phyloP scores from a whole-genome alignment of 176 grass and related monocot species.

The Microstegium vimineum region DNA sequence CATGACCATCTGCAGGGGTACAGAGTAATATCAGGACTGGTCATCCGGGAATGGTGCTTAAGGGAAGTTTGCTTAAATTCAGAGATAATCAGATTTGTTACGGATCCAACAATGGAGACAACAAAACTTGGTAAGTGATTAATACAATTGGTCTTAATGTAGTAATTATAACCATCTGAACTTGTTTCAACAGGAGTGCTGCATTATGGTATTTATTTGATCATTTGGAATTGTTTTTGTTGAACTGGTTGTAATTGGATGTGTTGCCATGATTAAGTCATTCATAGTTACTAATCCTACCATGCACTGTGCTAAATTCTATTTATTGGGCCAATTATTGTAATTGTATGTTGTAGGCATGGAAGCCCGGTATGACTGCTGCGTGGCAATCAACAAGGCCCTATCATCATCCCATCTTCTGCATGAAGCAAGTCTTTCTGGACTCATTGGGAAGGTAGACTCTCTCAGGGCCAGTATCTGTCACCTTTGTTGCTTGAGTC shows the following conservation, averaged over 20 bases:
- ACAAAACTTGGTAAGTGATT: constrained; percentile 65
- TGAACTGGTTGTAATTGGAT: not conserved
- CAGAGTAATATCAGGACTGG: constrained; percentile 63
- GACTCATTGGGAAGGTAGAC: constrained; percentile 62
- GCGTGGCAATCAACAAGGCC: constrained; percentile 66
- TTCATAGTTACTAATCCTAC: not conserved
- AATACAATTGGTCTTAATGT: not conserved
- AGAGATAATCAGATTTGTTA: constrained; percentile 76
- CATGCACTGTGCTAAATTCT: not conserved
- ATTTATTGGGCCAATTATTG: not conserved
- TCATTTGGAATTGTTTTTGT: not conserved
- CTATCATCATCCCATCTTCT: constrained; percentile 64
- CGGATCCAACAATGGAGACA: constrained; percentile 57
- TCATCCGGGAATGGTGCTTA: constrained; percentile 72
- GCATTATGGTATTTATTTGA: constrained; percentile 5
- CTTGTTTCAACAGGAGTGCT: not conserved
- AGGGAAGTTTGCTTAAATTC: constrained; percentile 69
- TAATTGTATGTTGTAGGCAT: constrained; percentile 49
- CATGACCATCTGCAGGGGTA: constrained; percentile 51
- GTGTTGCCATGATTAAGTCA: not conserved
- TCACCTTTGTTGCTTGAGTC: not conserved
- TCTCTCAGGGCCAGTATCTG: not conserved
- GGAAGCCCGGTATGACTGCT: constrained; percentile 71
- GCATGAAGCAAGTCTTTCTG: constrained; percentile 51
- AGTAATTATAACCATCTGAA: not conserved